A percentile compares a stretch with the other conserved stretches of the same genome.
These are phyloP conservation scores for Cyclotella atomus DNA, from an alignment of 108 stramenopile genomes.

Conservation along the genomic window DNA sequence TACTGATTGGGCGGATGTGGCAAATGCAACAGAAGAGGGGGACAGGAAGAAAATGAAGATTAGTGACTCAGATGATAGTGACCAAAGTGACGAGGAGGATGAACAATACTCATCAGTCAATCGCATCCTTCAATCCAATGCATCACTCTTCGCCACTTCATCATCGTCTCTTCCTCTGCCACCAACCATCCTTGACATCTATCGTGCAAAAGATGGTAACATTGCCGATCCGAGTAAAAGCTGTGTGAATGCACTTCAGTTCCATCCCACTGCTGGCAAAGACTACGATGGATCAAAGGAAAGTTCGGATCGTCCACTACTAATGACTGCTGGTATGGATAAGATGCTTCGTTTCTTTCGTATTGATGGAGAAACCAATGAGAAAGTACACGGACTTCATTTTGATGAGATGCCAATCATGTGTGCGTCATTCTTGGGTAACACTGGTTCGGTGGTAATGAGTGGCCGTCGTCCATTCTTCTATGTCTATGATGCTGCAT, in stretches of 20 bases:
- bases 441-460: conserved; percentile 77
- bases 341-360: conserved; percentile 92
- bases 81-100: conserved; percentile 48
- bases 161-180: conserved; percentile 49
- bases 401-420: conserved; percentile 92
- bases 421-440: conserved; percentile 81
- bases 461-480: conserved; percentile 91
- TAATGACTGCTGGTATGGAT: conserved; percentile 90
- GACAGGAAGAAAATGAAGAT: conserved; percentile 25
- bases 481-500: conserved; percentile 89
- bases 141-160: conserved; percentile 33
- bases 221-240: conserved; percentile 73
- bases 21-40: conserved; percentile 23
- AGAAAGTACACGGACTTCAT: conserved; percentile 91
- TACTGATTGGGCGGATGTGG: conserved; percentile 76
- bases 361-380: conserved; percentile 76
- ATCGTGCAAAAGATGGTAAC: conserved; percentile 89
- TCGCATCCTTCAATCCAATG: conserved; percentile 46
- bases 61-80: conserved; percentile 23
- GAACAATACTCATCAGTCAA: conserved; percentile 21
- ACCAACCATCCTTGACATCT: conserved; percentile 65
- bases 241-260: conserved; percentile 75
- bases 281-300: conserved; percentile 9
- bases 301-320: conserved; percentile 55
- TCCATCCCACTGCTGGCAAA: conserved; percentile 83